Evolutionary conservation across 257 asterid species (phyloP).

Genomic region (Scutellaria barbata): DNA sequence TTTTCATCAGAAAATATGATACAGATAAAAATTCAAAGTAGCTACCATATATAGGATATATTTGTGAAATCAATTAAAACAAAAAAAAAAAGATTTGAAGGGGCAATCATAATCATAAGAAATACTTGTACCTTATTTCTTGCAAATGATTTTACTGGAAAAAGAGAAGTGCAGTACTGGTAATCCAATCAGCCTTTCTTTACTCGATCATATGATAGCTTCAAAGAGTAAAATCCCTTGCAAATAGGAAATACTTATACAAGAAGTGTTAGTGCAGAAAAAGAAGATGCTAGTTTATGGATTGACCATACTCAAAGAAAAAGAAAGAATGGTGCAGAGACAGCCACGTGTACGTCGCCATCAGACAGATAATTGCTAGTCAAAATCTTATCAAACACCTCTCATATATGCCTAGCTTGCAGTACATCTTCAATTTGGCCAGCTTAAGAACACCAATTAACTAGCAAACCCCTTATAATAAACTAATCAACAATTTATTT

Average conservation of each 20-base stretch:
- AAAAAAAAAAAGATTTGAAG: constrained; percentile 2
- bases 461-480: neutral
- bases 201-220: constrained; percentile 13
- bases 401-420: neutral
- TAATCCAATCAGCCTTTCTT: constrained; percentile 19
- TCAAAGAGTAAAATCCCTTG: constrained; percentile 39
- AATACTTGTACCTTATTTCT: constrained; percentile 27
- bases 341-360: constrained; percentile 60
- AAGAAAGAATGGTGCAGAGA: constrained; percentile 54
- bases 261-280: constrained; percentile 32
- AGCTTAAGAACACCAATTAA: neutral
- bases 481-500: neutral
- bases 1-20: too few species aligned
- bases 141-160: constrained; percentile 6
- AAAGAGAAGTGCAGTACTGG: constrained; percentile 2
- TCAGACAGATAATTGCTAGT: constrained; percentile 42
- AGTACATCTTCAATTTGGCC: too few species aligned
- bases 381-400: constrained; percentile 48
- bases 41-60: constrained; percentile 13
- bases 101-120: neutral
- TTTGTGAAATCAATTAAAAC: neutral
- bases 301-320: constrained; percentile 54
- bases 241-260: constrained; percentile 44
- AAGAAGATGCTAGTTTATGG: constrained; percentile 57
- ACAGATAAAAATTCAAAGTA: neutral